Conservation (phyloP, 2,329 filamentous ascomycete species). For the Stagonosporopsis cucurbitacearum region DNA sequence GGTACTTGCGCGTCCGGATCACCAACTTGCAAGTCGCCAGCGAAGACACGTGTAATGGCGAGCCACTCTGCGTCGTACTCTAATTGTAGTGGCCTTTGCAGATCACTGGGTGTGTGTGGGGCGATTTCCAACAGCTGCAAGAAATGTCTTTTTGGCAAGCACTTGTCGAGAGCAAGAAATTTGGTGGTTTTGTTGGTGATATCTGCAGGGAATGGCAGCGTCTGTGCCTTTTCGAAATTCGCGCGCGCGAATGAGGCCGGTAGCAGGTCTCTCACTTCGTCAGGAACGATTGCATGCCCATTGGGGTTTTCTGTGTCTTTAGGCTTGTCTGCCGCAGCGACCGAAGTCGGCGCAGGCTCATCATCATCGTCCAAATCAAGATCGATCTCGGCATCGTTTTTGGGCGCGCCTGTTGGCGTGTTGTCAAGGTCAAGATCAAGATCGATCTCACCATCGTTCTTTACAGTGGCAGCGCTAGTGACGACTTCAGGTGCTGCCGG, state of each 20-base stretch:
- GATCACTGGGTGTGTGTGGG: slow-evolving; percentile 27
- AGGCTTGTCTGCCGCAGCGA: slow-evolving; percentile 9
- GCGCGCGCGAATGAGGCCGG: slow-evolving; percentile 72
- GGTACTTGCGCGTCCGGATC: slow-evolving; percentile 64
- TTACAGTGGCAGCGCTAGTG: slow-evolving; percentile 24
- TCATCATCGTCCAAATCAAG: slow-evolving; percentile 51
- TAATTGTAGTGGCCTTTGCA: slow-evolving; percentile 63
- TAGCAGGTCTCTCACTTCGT: slow-evolving; percentile 73
- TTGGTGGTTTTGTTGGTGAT: slow-evolving; percentile 81
- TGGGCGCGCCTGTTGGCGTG: slow-evolving; percentile 33
- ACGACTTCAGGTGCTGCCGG: slow-evolving; percentile 19
- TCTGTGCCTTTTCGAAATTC: slow-evolving; percentile 23
- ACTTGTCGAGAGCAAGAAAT: slow-evolving; percentile 93
- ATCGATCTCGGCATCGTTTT: slow-evolving; percentile 48
- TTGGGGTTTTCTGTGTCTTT: slow-evolving; percentile 16
- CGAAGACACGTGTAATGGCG: slow-evolving; percentile 85
- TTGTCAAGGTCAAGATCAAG: slow-evolving; percentile 62
- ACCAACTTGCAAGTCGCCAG: slow-evolving; percentile 61
- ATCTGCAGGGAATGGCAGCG: slow-evolving; percentile 66
- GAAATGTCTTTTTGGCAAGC: slow-evolving; percentile 78
- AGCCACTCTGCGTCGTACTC: slow-evolving; percentile 95
- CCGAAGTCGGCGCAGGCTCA: slow-evolving; percentile 13
- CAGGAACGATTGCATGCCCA: slow-evolving; percentile 55
- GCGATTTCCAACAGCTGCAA: slow-evolving; percentile 74
- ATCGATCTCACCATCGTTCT: slow-evolving; percentile 66